These are phyloP conservation scores for Blastomyces parvus DNA, from an alignment of 2,329 filamentous ascomycete genomes.

Conservation along the genomic window DNA sequence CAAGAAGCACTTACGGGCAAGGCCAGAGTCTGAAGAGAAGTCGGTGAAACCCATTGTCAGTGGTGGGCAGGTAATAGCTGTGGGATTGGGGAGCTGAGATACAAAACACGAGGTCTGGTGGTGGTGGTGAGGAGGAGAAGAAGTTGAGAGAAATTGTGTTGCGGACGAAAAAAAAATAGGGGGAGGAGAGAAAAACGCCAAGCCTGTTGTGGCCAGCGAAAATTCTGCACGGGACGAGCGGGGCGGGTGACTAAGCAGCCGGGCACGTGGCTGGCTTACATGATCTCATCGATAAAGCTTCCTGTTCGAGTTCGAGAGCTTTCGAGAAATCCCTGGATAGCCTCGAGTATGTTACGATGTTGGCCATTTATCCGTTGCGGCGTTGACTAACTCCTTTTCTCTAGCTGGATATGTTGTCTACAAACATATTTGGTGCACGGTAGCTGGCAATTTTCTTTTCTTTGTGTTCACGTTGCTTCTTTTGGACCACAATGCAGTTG, in stretches of 20 bases:
- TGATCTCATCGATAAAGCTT: neutral
- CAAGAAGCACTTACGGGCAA: slow-evolving; percentile 45
- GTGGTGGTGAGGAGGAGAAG: neutral
- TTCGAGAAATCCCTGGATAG: neutral
- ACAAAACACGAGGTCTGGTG: slow-evolving; percentile 19
- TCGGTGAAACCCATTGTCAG: slow-evolving; percentile 58
- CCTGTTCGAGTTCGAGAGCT: neutral
- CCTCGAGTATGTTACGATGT: too few species aligned
- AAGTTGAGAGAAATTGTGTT: neutral
- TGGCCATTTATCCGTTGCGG: too few species aligned
- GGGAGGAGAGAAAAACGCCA: neutral
- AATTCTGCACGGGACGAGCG: neutral
- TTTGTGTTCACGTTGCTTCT: neutral
- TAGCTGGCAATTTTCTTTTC: neutral
- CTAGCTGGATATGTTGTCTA: neutral
- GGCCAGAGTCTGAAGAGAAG: slow-evolving; percentile 53
- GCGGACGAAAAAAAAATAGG: slow-evolving; percentile 11
- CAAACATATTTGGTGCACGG: neutral
- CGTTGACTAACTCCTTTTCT: too few species aligned
- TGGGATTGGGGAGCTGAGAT: slow-evolving; percentile 16
- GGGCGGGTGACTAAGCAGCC: neutral
- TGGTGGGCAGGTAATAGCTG: slow-evolving; percentile 14
- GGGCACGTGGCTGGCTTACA: neutral
- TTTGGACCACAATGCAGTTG: neutral
- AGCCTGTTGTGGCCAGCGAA: neutral